phyloP scores from a whole-genome alignment of 2,329 filamentous ascomycete species.

The Rhytidhysteron rufulum region DNA sequence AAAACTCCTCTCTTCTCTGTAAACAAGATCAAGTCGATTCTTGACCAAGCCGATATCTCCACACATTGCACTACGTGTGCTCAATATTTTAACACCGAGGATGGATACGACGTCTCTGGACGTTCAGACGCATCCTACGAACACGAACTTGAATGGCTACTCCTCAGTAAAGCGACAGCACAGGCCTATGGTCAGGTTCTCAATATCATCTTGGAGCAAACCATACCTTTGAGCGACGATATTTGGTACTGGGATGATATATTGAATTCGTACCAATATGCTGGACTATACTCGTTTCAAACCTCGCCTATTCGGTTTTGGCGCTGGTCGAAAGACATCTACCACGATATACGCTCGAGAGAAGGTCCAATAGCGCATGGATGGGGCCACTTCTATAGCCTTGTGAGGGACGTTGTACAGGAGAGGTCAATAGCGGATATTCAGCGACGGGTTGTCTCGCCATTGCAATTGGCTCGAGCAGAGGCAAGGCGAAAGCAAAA shows the following conservation, averaged over 20 bases:
- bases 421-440: constrained; percentile 70
- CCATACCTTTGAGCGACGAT: constrained; percentile 77
- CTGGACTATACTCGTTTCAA: constrained; percentile 79
- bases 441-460: constrained; percentile 69
- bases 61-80: constrained; percentile 34
- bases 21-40: constrained; percentile 55
- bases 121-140: constrained; percentile 49
- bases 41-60: constrained; percentile 60
- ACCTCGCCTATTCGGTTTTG: constrained; percentile 75
- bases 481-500: constrained; percentile 73
- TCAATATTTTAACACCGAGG: constrained; percentile 31
- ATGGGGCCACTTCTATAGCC: constrained; percentile 68
- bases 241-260: constrained; percentile 96
- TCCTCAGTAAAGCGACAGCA: constrained; percentile 87
- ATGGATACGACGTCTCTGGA: constrained; percentile 17
- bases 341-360: constrained; percentile 53
- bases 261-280: constrained; percentile 71
- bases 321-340: constrained; percentile 68
- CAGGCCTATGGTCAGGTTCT: constrained; percentile 82
- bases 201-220: constrained; percentile 74
- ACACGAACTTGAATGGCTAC: constrained; percentile 81
- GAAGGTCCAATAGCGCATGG: constrained; percentile 36
- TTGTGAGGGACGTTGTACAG: constrained; percentile 71
- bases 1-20: constrained; percentile 58
- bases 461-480: constrained; percentile 69